These are phyloP conservation scores for Botrytis hyacinthi DNA, from an alignment of 2,329 filamentous ascomycete genomes.

Conservation along the genomic window DNA sequence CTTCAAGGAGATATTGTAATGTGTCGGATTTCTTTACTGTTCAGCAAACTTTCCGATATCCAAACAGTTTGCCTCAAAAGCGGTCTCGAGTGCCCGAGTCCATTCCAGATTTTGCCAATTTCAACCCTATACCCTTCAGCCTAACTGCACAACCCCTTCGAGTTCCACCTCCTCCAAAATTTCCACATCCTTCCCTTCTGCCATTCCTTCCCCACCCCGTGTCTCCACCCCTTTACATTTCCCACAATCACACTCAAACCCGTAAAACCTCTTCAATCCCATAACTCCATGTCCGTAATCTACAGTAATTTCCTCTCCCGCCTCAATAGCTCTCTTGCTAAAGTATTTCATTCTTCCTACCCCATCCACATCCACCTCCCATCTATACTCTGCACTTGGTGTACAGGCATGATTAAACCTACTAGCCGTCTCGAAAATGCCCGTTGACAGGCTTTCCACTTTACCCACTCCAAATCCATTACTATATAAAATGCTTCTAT, in stretches of 20 bases:
- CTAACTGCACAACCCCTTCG: not conserved
- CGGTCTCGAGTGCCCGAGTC: not conserved
- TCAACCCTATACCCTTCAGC: not conserved
- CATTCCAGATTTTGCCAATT: not conserved
- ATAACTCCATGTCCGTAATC: constrained; percentile 33
- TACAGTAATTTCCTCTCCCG: constrained; percentile 34
- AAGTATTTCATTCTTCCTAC: constrained; percentile 28
- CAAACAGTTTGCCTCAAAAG: not conserved
- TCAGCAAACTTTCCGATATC: not conserved
- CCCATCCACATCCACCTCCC: constrained; percentile 26
- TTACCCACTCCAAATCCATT: constrained; percentile 32
- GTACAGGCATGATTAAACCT: constrained; percentile 29
- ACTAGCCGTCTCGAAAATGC: constrained; percentile 29
- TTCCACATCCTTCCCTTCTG: not conserved
- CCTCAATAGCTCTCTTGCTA: constrained; percentile 27
- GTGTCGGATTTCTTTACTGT: not conserved
- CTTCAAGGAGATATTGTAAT: not conserved
- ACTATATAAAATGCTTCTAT: constrained; percentile 29
- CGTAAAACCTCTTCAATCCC: constrained; percentile 30
- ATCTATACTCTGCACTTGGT: constrained; percentile 30
- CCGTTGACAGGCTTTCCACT: constrained; percentile 22
- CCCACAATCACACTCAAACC: constrained; percentile 35
- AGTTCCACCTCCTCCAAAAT: not conserved
- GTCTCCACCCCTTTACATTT: constrained; percentile 8
- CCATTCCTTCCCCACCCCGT: not conserved